Base-by-base conservation (phyloP, 805 yeast species). In the Monosporozyma aerobia region DNA sequence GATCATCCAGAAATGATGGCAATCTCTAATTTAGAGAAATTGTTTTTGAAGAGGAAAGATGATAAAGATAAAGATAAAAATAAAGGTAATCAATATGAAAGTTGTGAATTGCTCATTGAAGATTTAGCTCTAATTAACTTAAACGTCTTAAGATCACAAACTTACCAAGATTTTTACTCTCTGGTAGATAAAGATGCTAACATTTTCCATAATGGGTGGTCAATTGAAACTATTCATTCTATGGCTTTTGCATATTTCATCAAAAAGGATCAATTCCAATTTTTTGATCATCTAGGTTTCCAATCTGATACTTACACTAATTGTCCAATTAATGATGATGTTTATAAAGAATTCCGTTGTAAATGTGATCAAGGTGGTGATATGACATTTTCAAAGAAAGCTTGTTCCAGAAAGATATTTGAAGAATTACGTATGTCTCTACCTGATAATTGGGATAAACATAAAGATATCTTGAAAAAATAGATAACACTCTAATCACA, bases 121-220 rank as follows among this genome's bases (percentile, higher is more conserved):
- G 35, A 13, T 30, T 33, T 23, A 43, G 30, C 8, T 9, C 14
- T 35, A 23, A 22, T 5, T 81, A 76, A 77, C 55, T 74, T 89
- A 68, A 76, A 80, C 51, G 80, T 88, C 63, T 87, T 85, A 78
- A 72, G 89, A 61, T 70, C 80, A 27, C 77, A 82, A 53, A 82
- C 82, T 19, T 88, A 86, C 68, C 65, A 73, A 25, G 76, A 74
- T 48, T 85, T 81, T 67, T 84, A 86, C 57, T 79, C 81, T 25
- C 70, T 76, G 59, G 74, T 86, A 51, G 90, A 87, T 64, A 68
- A 71, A 48, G 71, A 80, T 1, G 89, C 92, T 55, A 94, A 94
- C 4, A 82, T 89, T 62, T 88, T 83, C 72, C 87, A 88, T 69
- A 85, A 85, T 69, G 75, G 90, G 62, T 87, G 95, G 90, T 90